phyloP scores from a whole-genome alignment of 106 monocot genomes.

The Cymbidium sinense region DNA sequence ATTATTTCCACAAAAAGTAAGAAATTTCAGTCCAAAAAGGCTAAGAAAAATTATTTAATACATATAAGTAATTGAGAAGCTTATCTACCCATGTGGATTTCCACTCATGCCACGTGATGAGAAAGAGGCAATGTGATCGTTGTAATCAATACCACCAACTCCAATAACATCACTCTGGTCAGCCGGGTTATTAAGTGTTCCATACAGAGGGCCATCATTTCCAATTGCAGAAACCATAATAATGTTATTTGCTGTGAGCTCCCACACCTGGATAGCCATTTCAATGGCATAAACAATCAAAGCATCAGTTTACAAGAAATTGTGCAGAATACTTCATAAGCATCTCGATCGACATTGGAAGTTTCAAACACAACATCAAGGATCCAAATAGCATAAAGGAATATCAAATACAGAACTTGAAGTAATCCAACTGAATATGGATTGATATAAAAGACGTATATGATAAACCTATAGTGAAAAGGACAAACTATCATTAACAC shows the following conservation, averaged over 20 bases:
- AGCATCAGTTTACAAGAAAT: background rate
- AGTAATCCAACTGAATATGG: background rate
- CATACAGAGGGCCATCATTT: conserved; percentile 98
- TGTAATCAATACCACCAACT: conserved; percentile 97
- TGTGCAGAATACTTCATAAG: background rate
- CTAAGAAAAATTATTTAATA: background rate
- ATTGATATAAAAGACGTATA: background rate
- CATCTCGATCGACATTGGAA: background rate
- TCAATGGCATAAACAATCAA: conserved; percentile 5
- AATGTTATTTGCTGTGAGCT: conserved; percentile 97
- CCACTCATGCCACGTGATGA: conserved; percentile 99
- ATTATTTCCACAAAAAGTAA: background rate
- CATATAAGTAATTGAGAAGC: background rate
- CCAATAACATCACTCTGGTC: conserved; percentile 99
- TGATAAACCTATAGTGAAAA: background rate
- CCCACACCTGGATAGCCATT: conserved; percentile 66
- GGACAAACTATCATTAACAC: background rate
- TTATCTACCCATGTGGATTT: conserved; percentile 85
- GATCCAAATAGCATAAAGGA: background rate
- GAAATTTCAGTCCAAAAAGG: background rate
- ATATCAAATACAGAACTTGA: background rate
- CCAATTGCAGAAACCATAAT: conserved; percentile 99
- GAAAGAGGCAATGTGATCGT: conserved; percentile 92
- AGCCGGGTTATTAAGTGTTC: conserved; percentile 96
- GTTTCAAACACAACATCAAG: background rate